Evolutionary conservation across 2,329 filamentous ascomycete species (phyloP), one percentile per base, ranked within the genome.

Genomic region (Seiridium cupressi): DNA sequence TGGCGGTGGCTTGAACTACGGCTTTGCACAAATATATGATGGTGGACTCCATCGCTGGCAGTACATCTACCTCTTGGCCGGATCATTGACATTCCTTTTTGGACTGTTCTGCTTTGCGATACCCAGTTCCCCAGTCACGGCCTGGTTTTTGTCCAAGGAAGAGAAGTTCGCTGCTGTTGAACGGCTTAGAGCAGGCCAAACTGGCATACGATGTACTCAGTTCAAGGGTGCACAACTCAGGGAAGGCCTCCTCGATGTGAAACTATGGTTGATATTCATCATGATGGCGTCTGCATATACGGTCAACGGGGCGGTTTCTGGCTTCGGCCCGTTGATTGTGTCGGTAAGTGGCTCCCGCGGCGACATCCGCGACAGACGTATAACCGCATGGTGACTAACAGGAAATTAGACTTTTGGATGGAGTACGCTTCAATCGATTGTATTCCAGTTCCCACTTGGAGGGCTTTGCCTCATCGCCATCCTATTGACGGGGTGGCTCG

Each of bases 381-480:
- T 34, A 34, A 6, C 36, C 34, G 8, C 11, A 3, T 42, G n/a
- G 38, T 31, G 49, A 55, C 51, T 55, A 11, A 55, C 36, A 7
- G 8, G 2, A 9, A 42, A 44, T 3, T 13, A 55, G 1, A 91
- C 88, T 0, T 91, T 91, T 68, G 88, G 88, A 59, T 91, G 83
- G 74, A 80, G 79, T 31, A 81, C 84, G 0, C 79, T 89, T 1
- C 79, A 89, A 38, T 84, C 87, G 0, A 91, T 93, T 61, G 78
- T 92, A 0, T 87, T 89, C 69, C 90, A 93, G 66, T 92, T 93
- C 61, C 90, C 90, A 0, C 81, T 92, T 0, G 90, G 89, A 1
- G 88, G 76, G 0, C 70, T 93, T n/a, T 89, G 86, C 67, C 81
- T 89, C 62, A 75, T 91, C 53, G 81, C 81, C 55, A 91, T 93